Evolutionary conservation across 73 alveolate genomes (phyloP).

Genomic region (Stentor coeruleus): DNA sequence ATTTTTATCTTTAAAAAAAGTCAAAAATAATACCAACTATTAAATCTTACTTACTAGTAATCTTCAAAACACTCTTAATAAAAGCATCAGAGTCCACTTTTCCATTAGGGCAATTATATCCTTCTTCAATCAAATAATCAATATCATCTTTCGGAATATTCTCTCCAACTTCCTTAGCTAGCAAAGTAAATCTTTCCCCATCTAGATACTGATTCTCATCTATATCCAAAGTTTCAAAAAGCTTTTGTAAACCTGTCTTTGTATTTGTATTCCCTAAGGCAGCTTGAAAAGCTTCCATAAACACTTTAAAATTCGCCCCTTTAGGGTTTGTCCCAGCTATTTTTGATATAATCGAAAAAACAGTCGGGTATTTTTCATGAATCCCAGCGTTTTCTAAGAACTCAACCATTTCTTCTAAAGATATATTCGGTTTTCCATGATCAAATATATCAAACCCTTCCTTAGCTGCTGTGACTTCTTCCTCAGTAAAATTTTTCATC

Average conservation of each 20-base stretch:
- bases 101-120: conserved; percentile 60
- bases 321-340: conserved; percentile 36
- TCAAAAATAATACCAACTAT: too few relatives aligned
- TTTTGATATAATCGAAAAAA: conserved; percentile 32
- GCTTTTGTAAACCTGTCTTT: conserved; percentile 42
- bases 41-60: too few relatives aligned
- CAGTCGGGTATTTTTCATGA: conserved; percentile 35
- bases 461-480: conserved; percentile 46
- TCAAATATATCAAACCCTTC: conserved; percentile 31
- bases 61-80: not conserved
- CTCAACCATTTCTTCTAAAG: conserved; percentile 18
- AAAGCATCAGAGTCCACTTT: conserved; percentile 65
- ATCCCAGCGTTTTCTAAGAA: conserved; percentile 43
- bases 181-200: conserved; percentile 33
- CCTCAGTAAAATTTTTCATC: conserved; percentile 22
- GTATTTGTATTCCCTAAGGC: conserved; percentile 44
- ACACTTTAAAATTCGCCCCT: conserved; percentile 60
- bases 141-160: conserved; percentile 48
- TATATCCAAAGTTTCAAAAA: conserved; percentile 44
- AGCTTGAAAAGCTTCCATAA: conserved; percentile 48
- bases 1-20: too few relatives aligned
- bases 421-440: conserved; percentile 30
- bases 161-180: conserved; percentile 54
- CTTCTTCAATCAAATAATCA: conserved; percentile 45
- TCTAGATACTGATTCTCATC: conserved; percentile 51